Conservation (phyloP, 306 rosid species). For the Citrullus colocynthis region DNA sequence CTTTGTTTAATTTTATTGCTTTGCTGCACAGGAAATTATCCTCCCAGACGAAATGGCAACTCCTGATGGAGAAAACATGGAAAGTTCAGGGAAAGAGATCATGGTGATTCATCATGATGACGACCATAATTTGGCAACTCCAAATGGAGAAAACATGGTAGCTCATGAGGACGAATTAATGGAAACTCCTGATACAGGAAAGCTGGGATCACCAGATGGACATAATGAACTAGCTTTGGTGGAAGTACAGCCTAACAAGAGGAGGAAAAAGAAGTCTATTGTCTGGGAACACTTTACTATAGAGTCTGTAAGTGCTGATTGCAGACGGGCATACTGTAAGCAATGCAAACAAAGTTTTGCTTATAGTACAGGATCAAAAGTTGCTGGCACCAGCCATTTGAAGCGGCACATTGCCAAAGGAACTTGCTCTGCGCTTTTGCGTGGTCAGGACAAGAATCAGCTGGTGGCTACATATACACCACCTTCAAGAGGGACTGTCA, state of each 20-base stretch:
- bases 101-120: conserved; percentile 7
- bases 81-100: conserved; percentile 5
- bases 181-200: conserved; percentile 12
- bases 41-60: conserved; percentile 27
- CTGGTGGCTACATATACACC: conserved; percentile 43
- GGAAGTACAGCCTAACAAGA: conserved; percentile 68
- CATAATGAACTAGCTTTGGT: conserved; percentile 15
- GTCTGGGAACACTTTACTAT: conserved; percentile 98
- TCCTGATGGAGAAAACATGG: conserved; percentile 11
- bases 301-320: conserved; percentile 65
- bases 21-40: conserved; percentile 21
- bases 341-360: conserved; percentile 94
- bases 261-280: conserved; percentile 77
- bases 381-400: conserved; percentile 94
- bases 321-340: conserved; percentile 90
- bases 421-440: conserved; percentile 61
- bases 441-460: conserved; percentile 55
- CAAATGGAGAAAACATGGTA: conserved; percentile 33
- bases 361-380: conserved; percentile 90
- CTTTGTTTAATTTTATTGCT: not conserved
- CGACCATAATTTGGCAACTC: conserved; percentile 29
- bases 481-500: conserved; percentile 25
- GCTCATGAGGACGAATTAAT: conserved; percentile 18
- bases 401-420: conserved; percentile 96
- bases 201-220: conserved; percentile 12